phyloP scores from a whole-genome alignment of 495 filamentous ascomycete species.

The Melanomma pulvis-pyrius region DNA sequence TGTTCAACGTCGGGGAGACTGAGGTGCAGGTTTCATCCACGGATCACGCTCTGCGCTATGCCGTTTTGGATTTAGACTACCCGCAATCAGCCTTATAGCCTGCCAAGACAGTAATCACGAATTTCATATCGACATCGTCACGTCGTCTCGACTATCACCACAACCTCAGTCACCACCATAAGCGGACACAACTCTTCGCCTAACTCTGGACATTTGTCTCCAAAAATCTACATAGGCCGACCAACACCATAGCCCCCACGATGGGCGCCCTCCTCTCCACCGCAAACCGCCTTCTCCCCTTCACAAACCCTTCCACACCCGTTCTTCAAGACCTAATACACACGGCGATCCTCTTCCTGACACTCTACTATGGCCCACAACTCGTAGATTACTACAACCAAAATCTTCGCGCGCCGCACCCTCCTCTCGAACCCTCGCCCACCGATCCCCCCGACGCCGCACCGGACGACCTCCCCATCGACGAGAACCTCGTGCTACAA shows the following conservation, averaged over 20 bases:
- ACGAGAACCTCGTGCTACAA: constrained; percentile 22
- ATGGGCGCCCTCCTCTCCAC: constrained; percentile 24
- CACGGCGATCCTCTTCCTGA: constrained; percentile 41
- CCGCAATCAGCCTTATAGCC: neutral
- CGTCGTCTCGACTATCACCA: neutral
- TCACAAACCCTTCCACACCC: constrained; percentile 44
- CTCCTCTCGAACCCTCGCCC: neutral
- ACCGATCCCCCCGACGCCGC: neutral
- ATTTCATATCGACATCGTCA: neutral
- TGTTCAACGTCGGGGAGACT: neutral
- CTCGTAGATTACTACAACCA: constrained; percentile 29
- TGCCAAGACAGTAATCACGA: neutral
- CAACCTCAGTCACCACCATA: neutral
- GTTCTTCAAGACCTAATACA: constrained; percentile 47
- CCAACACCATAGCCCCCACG: neutral
- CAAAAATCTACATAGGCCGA: neutral
- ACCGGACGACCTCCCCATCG: constrained; percentile 12
- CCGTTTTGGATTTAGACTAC: neutral
- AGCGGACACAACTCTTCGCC: neutral
- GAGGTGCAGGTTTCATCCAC: neutral
- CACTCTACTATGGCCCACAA: constrained; percentile 45
- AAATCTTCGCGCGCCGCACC: constrained; percentile 4
- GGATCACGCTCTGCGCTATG: neutral
- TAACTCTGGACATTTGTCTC: neutral
- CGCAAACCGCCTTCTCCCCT: constrained; percentile 45